Conservation (phyloP, 345 rosid genomes). For the Hibiscus tridactylites region DNA sequence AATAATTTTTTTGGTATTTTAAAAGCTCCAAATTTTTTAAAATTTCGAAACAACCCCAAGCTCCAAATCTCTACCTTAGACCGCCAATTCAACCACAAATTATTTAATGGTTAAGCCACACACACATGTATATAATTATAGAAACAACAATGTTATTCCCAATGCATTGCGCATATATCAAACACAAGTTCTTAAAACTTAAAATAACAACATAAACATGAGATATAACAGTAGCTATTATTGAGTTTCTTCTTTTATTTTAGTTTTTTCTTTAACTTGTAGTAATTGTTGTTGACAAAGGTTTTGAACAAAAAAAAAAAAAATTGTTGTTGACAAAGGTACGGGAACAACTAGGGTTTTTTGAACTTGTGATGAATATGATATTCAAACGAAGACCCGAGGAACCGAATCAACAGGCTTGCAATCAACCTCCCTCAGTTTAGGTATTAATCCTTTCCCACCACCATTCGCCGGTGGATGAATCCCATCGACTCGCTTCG, state of each 20-base stretch:
- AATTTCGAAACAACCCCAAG: too few species aligned
- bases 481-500: slow-evolving; percentile 44
- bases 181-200: neutral
- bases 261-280: neutral
- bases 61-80: too few species aligned
- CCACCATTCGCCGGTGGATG: slow-evolving; percentile 70
- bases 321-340: neutral
- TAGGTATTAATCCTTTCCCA: slow-evolving; percentile 43
- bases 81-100: too few species aligned
- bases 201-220: neutral
- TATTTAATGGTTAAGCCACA: too few species aligned
- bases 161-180: too few species aligned
- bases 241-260: neutral
- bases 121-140: too few species aligned
- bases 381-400: slow-evolving; percentile 42
- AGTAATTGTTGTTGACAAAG: neutral
- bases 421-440: slow-evolving; percentile 49
- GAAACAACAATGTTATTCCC: too few species aligned
- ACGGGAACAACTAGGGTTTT: neutral
- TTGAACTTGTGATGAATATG: too few species aligned
- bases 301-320: too few species aligned
- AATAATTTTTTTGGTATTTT: too few species aligned
- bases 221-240: neutral
- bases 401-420: slow-evolving; percentile 42
- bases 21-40: too few species aligned